Percentiles rank a stretch among this genome's conserved stretches.
These are phyloP conservation scores for Daldinia caldariorum DNA, from an alignment of 495 filamentous ascomycete species.

Conservation along the genomic window DNA sequence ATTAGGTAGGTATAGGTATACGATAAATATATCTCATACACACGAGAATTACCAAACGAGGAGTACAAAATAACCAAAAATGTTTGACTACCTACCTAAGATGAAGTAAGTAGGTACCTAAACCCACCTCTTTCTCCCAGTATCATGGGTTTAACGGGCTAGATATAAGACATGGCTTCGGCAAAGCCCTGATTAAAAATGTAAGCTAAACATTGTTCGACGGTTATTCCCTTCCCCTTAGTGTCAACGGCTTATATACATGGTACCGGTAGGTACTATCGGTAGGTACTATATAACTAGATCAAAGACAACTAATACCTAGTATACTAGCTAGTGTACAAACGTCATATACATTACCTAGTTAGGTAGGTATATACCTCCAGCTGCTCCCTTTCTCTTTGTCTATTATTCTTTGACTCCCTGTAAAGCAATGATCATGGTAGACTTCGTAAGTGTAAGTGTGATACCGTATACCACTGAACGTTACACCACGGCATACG, in stretches of 20 bases:
- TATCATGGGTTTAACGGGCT: background rate
- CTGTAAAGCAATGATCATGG: background rate
- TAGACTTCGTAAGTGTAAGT: background rate
- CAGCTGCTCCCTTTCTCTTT: background rate
- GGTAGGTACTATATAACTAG: background rate
- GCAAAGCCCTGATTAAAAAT: background rate
- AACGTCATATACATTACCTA: background rate
- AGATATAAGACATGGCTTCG: background rate
- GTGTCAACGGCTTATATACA: background rate
- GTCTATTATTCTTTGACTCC: background rate
- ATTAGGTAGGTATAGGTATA: too few relatives aligned
- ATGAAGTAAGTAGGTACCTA: too few relatives aligned
- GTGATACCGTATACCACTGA: background rate
- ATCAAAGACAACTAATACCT: background rate
- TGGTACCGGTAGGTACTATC: too few relatives aligned
- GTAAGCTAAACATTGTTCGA: slow-evolving; percentile 1
- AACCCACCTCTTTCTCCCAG: background rate
- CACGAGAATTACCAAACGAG: background rate
- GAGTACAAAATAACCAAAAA: background rate
- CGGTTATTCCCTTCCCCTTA: background rate
- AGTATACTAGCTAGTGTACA: background rate
- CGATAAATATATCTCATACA: too few relatives aligned
- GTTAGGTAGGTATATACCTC: background rate
- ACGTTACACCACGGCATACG: background rate
- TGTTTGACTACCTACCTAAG: background rate